Evolutionary conservation across 208 protist genomes (phyloP).

Genomic region (Trypanosoma melophagium): DNA sequence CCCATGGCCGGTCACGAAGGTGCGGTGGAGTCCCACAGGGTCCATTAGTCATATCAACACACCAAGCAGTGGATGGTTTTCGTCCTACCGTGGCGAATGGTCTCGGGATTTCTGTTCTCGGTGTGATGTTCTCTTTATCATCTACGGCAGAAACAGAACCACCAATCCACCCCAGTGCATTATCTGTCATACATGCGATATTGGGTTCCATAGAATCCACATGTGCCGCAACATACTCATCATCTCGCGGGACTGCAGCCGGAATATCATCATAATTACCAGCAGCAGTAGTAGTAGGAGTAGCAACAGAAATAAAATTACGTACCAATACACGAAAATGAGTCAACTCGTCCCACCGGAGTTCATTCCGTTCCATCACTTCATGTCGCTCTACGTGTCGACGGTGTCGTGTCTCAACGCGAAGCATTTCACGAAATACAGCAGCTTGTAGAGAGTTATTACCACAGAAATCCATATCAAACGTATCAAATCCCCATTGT

Average conservation of each 20-base stretch:
- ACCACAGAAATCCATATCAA: slow-evolving; percentile 10
- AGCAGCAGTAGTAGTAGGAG: no score
- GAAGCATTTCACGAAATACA: not conserved
- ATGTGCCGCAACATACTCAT: no score
- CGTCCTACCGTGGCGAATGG: not conserved
- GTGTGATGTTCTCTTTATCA: slow-evolving; percentile 21
- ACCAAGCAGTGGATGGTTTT: slow-evolving; percentile 8
- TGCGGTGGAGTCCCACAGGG: slow-evolving; percentile 17
- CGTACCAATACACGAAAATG: not conserved
- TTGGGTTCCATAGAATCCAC: not conserved
- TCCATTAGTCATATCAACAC: slow-evolving; percentile 23
- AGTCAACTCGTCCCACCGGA: slow-evolving; percentile 25
- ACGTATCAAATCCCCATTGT: slow-evolving; percentile 1
- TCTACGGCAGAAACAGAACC: not conserved
- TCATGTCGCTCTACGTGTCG: slow-evolving; percentile 18
- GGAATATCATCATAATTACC: not conserved
- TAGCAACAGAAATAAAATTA: no score
- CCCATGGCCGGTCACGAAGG: slow-evolving; percentile 16
- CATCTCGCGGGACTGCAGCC: not conserved
- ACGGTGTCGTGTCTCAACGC: slow-evolving; percentile 21
- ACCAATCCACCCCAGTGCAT: not conserved
- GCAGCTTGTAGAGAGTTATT: not conserved
- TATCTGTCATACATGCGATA: no score
- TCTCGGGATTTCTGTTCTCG: slow-evolving; percentile 1
- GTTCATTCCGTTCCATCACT: slow-evolving; percentile 23